Percentiles rank a stretch among this genome's conserved stretches.
Evolutionary conservation across 2,329 filamentous ascomycete species (phyloP).

Genomic region (Aspergillus brunneoviolaceus): DNA sequence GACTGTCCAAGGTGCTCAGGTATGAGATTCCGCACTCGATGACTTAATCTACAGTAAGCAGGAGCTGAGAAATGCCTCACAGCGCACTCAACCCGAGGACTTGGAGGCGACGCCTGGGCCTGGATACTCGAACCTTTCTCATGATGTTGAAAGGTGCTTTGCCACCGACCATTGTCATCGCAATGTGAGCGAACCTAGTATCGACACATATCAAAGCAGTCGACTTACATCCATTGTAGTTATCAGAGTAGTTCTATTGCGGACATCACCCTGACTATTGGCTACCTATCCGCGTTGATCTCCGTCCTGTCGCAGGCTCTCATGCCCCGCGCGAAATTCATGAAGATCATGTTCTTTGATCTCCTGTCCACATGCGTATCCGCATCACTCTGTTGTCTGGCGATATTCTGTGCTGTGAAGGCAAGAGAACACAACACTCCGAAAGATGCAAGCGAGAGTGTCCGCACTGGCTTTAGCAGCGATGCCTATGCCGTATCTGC

Average conservation of each 20-base stretch:
- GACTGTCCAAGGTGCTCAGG: slow-evolving; percentile 11
- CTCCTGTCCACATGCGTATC: slow-evolving; percentile 57
- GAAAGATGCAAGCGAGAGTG: slow-evolving; percentile 27
- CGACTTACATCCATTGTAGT: slow-evolving; percentile 19
- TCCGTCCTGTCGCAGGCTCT: slow-evolving; percentile 63
- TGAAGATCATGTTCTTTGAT: slow-evolving; percentile 67
- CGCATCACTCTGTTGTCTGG: slow-evolving; percentile 60
- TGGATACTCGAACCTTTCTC: slow-evolving; percentile 27
- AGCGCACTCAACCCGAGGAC: slow-evolving; percentile 17
- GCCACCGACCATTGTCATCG: slow-evolving; percentile 55
- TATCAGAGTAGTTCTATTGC: slow-evolving; percentile 57
- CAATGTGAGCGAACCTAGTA: slow-evolving; percentile 50
- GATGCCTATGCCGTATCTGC: slow-evolving; percentile 67
- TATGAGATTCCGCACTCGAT: slow-evolving; percentile 1
- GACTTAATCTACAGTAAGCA: neutral
- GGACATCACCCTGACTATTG: slow-evolving; percentile 37
- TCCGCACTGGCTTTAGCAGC: slow-evolving; percentile 58
- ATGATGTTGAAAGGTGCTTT: slow-evolving; percentile 54
- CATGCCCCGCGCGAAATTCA: slow-evolving; percentile 68
- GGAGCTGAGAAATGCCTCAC: neutral
- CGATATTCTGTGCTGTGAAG: slow-evolving; percentile 64
- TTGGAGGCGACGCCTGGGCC: slow-evolving; percentile 27
- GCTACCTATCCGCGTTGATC: slow-evolving; percentile 65
- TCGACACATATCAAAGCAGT: neutral
- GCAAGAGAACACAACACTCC: slow-evolving; percentile 60